Evolutionary conservation across 257 asterid species (phyloP).

Genomic region (Plantago elongata): DNA sequence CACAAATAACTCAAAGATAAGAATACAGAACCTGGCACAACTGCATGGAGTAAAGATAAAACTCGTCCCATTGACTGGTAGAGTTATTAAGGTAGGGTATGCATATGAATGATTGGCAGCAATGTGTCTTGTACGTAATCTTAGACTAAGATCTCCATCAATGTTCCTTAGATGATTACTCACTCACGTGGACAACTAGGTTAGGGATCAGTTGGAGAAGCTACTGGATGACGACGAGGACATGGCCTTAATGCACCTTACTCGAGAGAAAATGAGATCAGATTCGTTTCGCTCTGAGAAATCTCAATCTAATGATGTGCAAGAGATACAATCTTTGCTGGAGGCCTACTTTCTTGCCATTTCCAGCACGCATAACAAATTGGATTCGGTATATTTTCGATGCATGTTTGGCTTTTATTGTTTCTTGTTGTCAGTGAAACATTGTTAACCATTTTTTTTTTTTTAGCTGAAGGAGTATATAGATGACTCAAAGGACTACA

Average conservation of each 20-base stretch:
- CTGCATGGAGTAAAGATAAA: slow-evolving; percentile 94
- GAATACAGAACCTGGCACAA: slow-evolving; percentile 86
- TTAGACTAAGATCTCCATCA: too few species aligned
- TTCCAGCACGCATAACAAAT: slow-evolving; percentile 90
- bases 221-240: slow-evolving; percentile 98
- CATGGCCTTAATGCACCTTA: slow-evolving; percentile 99
- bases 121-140: too few species aligned
- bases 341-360: slow-evolving; percentile 98
- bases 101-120: too few species aligned
- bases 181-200: slow-evolving; percentile 48
- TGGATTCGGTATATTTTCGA: slow-evolving; percentile 72
- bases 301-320: slow-evolving; percentile 60
- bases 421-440: slow-evolving; percentile 7
- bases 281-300: slow-evolving; percentile 82
- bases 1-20: slow-evolving; percentile 67
- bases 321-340: slow-evolving; percentile 92
- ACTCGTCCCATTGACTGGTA: slow-evolving; percentile 90
- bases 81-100: slow-evolving; percentile 80
- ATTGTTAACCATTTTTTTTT: slow-evolving; percentile 13
- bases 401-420: slow-evolving; percentile 1
- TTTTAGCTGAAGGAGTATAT: slow-evolving; percentile 88
- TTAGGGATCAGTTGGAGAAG: slow-evolving; percentile 98
- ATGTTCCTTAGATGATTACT: slow-evolving; percentile 8
- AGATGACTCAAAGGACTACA: slow-evolving; percentile 47
- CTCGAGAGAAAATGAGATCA: slow-evolving; percentile 79